These are phyloP conservation scores for Claviceps sp. DNA, from an alignment of 2,329 filamentous ascomycete genomes.

Conservation along the genomic window DNA sequence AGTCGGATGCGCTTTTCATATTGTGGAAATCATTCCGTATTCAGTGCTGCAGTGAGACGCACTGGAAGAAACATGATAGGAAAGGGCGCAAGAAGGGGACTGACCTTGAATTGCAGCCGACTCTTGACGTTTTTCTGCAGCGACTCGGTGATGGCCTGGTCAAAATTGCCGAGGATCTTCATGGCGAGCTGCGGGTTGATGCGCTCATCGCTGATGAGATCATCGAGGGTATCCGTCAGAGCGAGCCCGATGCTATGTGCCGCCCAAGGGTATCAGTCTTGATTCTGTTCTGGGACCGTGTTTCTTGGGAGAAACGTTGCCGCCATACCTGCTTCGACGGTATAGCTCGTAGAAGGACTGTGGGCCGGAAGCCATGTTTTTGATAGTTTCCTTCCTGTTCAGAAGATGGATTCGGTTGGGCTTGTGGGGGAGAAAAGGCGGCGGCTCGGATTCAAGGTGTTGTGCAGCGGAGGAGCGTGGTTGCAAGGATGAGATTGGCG, in stretches of 20 bases:
- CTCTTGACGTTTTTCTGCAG: constrained; percentile 87
- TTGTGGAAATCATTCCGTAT: background rate
- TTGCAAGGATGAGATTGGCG: constrained; percentile 1
- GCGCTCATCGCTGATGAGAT: constrained; percentile 82
- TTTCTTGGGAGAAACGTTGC: background rate
- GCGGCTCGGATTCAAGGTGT: background rate
- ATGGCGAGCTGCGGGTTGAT: constrained; percentile 98
- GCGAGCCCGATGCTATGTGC: constrained; percentile 70
- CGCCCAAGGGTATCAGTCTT: background rate
- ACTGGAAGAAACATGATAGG: no score
- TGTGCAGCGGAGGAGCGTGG: background rate
- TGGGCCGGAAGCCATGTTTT: constrained; percentile 32
- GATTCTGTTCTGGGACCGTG: background rate
- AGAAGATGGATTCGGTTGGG: background rate
- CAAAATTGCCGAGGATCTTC: constrained; percentile 94
- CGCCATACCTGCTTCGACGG: constrained; percentile 82
- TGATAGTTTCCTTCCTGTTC: background rate
- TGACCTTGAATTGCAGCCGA: constrained; percentile 86
- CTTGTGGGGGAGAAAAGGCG: background rate
- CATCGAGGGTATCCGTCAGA: constrained; percentile 92
- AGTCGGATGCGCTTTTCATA: background rate
- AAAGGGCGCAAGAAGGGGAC: background rate
- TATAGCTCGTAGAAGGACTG: constrained; percentile 86
- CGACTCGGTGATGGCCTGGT: constrained; percentile 82
- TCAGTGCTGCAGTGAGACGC: background rate